Conservation (phyloP, 2,329 filamentous ascomycete genomes). For the Aphanoascus verrucosus region DNA sequence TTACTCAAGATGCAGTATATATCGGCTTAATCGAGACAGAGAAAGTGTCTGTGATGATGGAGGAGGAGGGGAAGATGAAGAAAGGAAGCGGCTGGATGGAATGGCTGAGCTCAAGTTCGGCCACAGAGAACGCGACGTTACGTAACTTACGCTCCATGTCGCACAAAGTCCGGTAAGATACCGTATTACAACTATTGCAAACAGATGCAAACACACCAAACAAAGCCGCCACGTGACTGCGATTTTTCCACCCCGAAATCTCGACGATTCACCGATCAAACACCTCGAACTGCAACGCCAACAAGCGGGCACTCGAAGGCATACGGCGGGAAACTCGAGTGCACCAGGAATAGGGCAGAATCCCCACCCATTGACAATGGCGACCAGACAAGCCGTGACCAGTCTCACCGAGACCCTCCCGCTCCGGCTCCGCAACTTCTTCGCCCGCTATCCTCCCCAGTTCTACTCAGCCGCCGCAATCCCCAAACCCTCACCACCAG, state of each 20-base stretch:
- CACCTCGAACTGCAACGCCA: conserved; percentile 14
- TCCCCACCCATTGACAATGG: conserved; percentile 10
- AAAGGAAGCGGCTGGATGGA: neutral
- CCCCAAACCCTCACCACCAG: conserved; percentile 21
- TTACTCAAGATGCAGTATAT: neutral
- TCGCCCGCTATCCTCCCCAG: conserved; percentile 75
- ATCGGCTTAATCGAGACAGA: conserved; percentile 13
- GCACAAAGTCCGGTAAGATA: neutral
- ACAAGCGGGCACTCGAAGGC: neutral
- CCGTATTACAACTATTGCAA: neutral
- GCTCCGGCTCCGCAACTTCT: conserved; percentile 68
- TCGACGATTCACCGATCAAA: neutral
- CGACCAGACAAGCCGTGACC: conserved; percentile 11
- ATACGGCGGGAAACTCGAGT: neutral
- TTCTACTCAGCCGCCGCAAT: conserved; percentile 31
- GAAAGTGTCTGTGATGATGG: conserved; percentile 4
- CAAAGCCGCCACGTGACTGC: neutral
- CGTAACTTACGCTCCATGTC: neutral
- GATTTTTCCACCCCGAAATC: conserved; percentile 3
- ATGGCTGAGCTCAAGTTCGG: neutral
- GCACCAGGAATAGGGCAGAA: neutral
- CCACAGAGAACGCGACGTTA: conserved; percentile 1
- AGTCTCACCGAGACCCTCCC: conserved; percentile 61
- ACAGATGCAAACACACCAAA: conserved; percentile 8
- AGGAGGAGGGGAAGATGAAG: conserved; percentile 4